Evolutionary conservation across 2,329 filamentous ascomycete species (phyloP).

Genomic region (Ceratocystis ficicola): DNA sequence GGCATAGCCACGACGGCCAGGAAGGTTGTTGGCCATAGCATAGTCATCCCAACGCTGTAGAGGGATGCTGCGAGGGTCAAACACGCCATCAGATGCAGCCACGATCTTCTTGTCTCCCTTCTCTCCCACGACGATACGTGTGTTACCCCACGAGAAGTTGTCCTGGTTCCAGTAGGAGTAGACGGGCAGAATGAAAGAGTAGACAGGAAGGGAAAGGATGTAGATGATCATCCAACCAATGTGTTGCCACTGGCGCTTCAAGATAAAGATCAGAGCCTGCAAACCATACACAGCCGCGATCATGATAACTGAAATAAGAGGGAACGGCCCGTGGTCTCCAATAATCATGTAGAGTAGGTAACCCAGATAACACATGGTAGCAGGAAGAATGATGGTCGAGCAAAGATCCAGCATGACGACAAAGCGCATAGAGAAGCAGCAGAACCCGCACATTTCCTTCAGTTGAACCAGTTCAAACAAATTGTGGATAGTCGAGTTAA

Average conservation of each 20-base stretch:
- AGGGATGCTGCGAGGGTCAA: constrained; percentile 84
- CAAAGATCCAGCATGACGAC: constrained; percentile 89
- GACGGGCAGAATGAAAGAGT: constrained; percentile 77
- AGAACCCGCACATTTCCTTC: constrained; percentile 95
- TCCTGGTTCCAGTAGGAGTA: constrained; percentile 99
- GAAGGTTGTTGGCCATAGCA: constrained; percentile 71
- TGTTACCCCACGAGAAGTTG: constrained; percentile 98
- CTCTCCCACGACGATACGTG: constrained; percentile 90
- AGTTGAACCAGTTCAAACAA: constrained; percentile 79
- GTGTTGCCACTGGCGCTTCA: constrained; percentile 97
- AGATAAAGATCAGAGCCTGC: constrained; percentile 88
- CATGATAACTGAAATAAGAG: constrained; percentile 77
- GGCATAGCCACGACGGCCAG: constrained; percentile 67
- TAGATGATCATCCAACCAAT: constrained; percentile 99
- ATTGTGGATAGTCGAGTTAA: constrained; percentile 98
- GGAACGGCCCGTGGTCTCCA: constrained; percentile 59
- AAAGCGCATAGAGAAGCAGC: constrained; percentile 96
- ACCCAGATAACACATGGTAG: constrained; percentile 72
- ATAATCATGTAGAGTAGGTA: constrained; percentile 77
- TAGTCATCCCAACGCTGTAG: constrained; percentile 98
- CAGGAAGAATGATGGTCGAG: constrained; percentile 82
- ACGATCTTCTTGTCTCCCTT: constrained; percentile 85
- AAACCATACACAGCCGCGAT: constrained; percentile 87
- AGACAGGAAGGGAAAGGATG: constrained; percentile 86
- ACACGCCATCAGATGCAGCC: constrained; percentile 70